Evolutionary conservation across 2,329 filamentous ascomycete species (phyloP), one percentile per base, ranked within the genome.

Genomic region (Monosporascus sp.): DNA sequence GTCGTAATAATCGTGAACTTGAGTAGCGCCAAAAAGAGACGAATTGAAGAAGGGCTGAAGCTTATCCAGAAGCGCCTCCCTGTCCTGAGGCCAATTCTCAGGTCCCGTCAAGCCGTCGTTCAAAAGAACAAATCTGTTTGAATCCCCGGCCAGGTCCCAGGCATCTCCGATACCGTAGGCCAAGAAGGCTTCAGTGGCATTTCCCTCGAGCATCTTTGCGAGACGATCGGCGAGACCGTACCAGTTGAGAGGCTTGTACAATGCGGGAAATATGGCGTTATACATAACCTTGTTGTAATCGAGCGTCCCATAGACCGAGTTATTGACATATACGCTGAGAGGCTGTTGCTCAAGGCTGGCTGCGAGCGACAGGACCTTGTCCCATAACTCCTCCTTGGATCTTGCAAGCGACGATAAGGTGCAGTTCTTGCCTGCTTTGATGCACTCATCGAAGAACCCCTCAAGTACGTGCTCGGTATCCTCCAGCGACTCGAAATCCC

Each of bases 361-460:
- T 1, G 72, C 57, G 3, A 73, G 65, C 0, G 52, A 41, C 2
- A 70, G 51, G 1, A 79, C 60, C 25, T 66, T 65, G 1, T 59
- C 52, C 18, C 60, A 55, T 9, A 76, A 61, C 5, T 63, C 65
- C 27, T 73, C 64, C 41, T 67, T 68, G 1, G 74, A 68, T 2
- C 63, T 56, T 9, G 68, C 69, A 11, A 74, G 55, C 0, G 65
- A 63, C 0, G 70, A 69, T 27, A 80, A 58, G 1, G 72, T 63
- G 53, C 77, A 81, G n/a, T 65, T 67, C 5, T 71, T 57, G 3
- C 77, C 76, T 1, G 78, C 79, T 46, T 72, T 70, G 57, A 72
- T 69, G 58, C 78, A 81, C 47, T 73, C 70, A 18, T 73, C 67
- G 49, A 74, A 70, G 56, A 80, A 77, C 9, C 64, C 70, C 1